Percentiles rank a stretch among this genome's conserved stretches.
Conservation (phyloP, 331 rosid species). For the Malus hybrid region DNA sequence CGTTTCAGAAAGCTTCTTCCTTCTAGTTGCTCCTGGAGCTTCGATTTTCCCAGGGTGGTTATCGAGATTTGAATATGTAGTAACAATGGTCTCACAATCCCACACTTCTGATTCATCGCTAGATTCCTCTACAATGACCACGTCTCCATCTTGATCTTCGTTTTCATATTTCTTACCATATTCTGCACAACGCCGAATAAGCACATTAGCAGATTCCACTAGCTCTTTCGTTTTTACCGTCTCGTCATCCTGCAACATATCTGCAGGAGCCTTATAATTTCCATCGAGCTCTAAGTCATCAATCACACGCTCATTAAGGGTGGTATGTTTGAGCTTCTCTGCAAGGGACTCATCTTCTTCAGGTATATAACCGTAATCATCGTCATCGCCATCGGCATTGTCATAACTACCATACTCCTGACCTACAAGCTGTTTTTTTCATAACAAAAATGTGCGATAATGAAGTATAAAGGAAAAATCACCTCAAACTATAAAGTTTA, state of each 20-base stretch:
- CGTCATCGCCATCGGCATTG: slow-evolving; percentile 23
- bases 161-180: slow-evolving; percentile 70
- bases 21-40: slow-evolving; percentile 56
- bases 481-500: neutral
- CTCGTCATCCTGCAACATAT: slow-evolving; percentile 38
- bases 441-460: neutral
- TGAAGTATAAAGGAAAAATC: too few species aligned
- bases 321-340: slow-evolving; percentile 48
- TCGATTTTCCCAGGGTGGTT: slow-evolving; percentile 80
- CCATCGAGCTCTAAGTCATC: slow-evolving; percentile 43
- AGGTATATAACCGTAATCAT: slow-evolving; percentile 31
- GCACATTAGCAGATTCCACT: slow-evolving; percentile 42
- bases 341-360: slow-evolving; percentile 62
- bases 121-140: slow-evolving; percentile 55
- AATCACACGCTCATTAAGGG: slow-evolving; percentile 25
- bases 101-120: slow-evolving; percentile 85
- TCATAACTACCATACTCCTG: slow-evolving; percentile 60
- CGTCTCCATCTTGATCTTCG: slow-evolving; percentile 42
- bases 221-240: slow-evolving; percentile 30
- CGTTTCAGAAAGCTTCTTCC: slow-evolving; percentile 64
- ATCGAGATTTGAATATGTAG: slow-evolving; percentile 76
- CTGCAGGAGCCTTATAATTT: slow-evolving; percentile 67
- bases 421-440: slow-evolving; percentile 40
- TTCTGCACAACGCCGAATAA: slow-evolving; percentile 68
- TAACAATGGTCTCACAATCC: slow-evolving; percentile 90